These are phyloP conservation scores for Cryptococcus maquisensis DNA, from an alignment of 1,284 basidiomycete genomes.

Conservation along the genomic window DNA sequence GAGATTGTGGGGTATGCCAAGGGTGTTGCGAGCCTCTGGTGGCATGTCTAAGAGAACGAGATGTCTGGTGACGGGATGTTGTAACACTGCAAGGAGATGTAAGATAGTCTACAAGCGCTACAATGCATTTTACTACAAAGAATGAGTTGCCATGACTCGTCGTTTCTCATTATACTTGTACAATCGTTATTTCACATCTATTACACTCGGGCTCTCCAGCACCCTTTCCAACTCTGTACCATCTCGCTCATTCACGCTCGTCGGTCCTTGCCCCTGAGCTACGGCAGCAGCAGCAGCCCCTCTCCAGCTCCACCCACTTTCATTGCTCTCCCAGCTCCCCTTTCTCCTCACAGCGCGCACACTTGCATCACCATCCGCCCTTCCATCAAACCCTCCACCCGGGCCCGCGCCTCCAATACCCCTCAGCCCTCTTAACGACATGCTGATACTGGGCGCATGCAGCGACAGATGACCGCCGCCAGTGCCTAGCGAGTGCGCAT, in stretches of 20 bases:
- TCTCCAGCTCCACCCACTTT: conserved; percentile 21
- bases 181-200: background rate
- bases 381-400: conserved; percentile 7
- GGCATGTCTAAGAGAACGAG: conserved; percentile 50
- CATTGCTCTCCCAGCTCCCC: conserved; percentile 36
- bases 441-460: conserved; percentile 8
- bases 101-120: background rate
- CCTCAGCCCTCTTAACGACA: conserved; percentile 6
- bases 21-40: conserved; percentile 77
- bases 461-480: background rate
- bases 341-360: conserved; percentile 30
- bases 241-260: background rate
- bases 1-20: conserved; percentile 85
- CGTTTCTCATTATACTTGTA: background rate
- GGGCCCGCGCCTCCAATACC: conserved; percentile 2
- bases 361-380: conserved; percentile 32
- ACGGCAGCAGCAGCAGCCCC: background rate
- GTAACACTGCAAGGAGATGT: background rate
- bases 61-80: background rate
- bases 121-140: background rate
- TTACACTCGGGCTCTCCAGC: background rate
- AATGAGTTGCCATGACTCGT: background rate
- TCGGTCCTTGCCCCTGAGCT: background rate
- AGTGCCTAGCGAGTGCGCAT: background rate
- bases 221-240: background rate